Evolutionary conservation across 2,329 filamentous ascomycete species (phyloP).

Genomic region (Aspergillus quadrilineatus): DNA sequence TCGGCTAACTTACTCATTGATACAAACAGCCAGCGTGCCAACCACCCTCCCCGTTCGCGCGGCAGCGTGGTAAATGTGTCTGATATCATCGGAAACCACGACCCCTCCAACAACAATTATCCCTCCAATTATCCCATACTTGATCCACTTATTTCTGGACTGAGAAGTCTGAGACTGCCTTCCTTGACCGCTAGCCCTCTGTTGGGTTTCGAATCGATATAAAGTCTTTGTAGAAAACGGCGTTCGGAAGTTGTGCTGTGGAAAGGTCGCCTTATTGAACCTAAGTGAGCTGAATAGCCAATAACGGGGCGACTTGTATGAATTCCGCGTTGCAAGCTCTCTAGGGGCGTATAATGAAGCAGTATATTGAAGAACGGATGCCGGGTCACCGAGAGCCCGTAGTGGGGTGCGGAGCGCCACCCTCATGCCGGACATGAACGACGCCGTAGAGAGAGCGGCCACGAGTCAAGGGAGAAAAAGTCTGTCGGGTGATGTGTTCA

Average conservation of each 20-base stretch:
- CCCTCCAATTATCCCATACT: conserved; percentile 36
- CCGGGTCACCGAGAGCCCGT: conserved; percentile 33
- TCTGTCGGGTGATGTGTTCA: conserved; percentile 7
- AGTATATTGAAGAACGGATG: conserved; percentile 26
- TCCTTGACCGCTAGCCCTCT: conserved; percentile 9
- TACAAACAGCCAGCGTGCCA: conserved; percentile 71
- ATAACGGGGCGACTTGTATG: neutral
- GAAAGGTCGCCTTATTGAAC: neutral
- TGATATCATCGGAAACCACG: conserved; percentile 65
- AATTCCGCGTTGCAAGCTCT: conserved; percentile 2
- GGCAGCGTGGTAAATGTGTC: conserved; percentile 70
- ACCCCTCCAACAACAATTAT: conserved; percentile 46
- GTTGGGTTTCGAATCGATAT: conserved; percentile 15
- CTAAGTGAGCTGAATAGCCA: neutral
- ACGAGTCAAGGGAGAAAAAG: conserved; percentile 9
- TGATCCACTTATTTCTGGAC: conserved; percentile 28
- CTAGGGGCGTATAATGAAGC: conserved; percentile 20
- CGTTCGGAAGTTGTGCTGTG: conserved; percentile 3
- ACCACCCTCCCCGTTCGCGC: conserved; percentile 79
- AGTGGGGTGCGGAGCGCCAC: conserved; percentile 33
- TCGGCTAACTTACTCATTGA: conserved; percentile 74
- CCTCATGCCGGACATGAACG: conserved; percentile 33
- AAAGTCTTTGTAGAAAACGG: conserved; percentile 23
- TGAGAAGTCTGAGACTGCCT: conserved; percentile 14
- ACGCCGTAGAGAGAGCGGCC: conserved; percentile 19